Conservation (phyloP, 306 rosid genomes). For the Corylus americana region DNA sequence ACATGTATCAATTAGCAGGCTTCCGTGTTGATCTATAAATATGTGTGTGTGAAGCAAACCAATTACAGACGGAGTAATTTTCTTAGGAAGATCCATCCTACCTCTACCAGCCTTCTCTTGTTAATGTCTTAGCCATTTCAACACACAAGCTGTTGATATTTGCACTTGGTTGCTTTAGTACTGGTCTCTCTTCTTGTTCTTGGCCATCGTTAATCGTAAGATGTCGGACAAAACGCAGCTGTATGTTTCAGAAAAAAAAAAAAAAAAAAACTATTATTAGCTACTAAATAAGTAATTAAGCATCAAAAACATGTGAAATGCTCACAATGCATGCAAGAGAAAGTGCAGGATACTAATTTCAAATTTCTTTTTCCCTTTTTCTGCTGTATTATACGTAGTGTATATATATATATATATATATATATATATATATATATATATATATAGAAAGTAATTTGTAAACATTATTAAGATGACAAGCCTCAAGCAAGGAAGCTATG, state of each 20-base stretch:
- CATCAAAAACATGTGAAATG: too few relatives aligned
- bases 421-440: too few relatives aligned
- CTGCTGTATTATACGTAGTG: not conserved
- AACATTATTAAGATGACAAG: not conserved
- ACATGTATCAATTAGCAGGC: too few relatives aligned
- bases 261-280: too few relatives aligned
- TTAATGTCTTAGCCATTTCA: not conserved
- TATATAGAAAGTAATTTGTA: not conserved
- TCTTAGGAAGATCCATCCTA: not conserved
- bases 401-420: too few relatives aligned
- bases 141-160: not conserved
- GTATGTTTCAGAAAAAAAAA: not conserved
- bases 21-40: too few relatives aligned
- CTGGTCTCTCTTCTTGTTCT: slow-evolving; percentile 7
- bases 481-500: not conserved
- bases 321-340: too few relatives aligned
- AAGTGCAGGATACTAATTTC: not conserved
- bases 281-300: too few relatives aligned
- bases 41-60: not conserved
- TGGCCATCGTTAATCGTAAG: slow-evolving; percentile 13
- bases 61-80: not conserved
- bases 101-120: not conserved
- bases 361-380: not conserved
- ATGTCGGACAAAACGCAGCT: slow-evolving; percentile 41
- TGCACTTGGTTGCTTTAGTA: not conserved